Percentiles rank a stretch among this genome's conserved stretches.
Evolutionary conservation across 106 monocot genomes (phyloP).

Genomic region (Dendrobium officinale): DNA sequence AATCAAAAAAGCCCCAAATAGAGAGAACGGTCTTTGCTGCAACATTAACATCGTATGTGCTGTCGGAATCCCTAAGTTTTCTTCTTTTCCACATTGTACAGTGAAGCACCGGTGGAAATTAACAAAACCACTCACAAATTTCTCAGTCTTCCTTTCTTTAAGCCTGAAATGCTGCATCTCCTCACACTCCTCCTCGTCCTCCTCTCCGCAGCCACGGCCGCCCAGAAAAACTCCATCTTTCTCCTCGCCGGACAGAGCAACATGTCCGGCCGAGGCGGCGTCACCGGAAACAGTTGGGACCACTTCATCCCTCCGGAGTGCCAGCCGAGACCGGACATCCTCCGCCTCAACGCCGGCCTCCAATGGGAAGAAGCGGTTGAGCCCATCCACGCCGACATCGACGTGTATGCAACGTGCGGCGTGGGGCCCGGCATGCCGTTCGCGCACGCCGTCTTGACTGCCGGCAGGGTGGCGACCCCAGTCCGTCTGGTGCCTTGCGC

Average conservation of each 20-base stretch:
- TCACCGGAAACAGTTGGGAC: slow-evolving; percentile 20
- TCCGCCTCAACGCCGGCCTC: slow-evolving; percentile 46
- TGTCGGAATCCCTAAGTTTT: no score
- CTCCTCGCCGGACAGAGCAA: slow-evolving; percentile 57
- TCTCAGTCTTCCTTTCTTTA: no score
- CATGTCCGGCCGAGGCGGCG: slow-evolving; percentile 62
- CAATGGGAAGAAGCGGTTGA: slow-evolving; percentile 41
- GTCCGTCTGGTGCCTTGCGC: slow-evolving; percentile 33
- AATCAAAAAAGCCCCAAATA: no score
- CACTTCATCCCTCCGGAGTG: slow-evolving; percentile 24
- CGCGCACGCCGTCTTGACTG: slow-evolving; percentile 31
- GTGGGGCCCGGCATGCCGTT: slow-evolving; percentile 80
- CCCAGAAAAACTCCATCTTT: slow-evolving; percentile 29
- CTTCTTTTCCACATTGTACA: no score
- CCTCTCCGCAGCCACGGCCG: not conserved
- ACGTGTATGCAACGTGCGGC: slow-evolving; percentile 52
- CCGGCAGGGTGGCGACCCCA: no score
- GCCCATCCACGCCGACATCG: slow-evolving; percentile 85
- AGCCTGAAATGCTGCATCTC: not conserved
- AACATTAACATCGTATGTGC: no score
- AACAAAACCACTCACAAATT: no score
- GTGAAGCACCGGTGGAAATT: no score
- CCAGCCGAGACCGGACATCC: slow-evolving; percentile 42
- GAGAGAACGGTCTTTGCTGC: no score
- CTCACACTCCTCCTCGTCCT: not conserved